Evolutionary conservation across 306 rosid genomes (phyloP), one percentile per base, ranked within the genome.

Genomic region (Gillenia trifoliata): DNA sequence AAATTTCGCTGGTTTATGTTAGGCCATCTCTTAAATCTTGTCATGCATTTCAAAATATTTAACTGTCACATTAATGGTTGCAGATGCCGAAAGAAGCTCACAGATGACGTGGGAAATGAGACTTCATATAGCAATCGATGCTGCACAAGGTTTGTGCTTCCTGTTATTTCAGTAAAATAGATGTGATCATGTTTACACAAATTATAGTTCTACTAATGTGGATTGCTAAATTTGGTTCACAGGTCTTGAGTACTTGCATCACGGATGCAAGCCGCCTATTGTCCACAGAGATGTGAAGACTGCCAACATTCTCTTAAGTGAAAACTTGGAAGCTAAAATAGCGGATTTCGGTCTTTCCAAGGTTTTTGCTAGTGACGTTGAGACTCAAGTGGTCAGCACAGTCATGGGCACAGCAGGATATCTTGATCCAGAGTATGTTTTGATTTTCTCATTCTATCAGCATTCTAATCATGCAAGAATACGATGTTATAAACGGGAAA

Each of bases 321-420:
- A 86, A 77, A 81, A 85, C 11, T 77, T 86, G 22, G 91, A 90
- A 56, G 91, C 93, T 56, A 90, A 88, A 81, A 86, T 90, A 68
- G 93, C 96, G 33, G 96, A 90, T 69, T 90, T 86, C 47, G 96
- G 96, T 71, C 89, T 90, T 49, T 88, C 89, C 36, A 85, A 60
- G 75, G 96, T 76, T 34, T 88, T 83, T n/a, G 26, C 65, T 56
- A 81, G 49, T 33, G 89, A 88, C 1, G 73, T 54, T 55, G 79
- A 29, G 67, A 80, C 75, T 4, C 11, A 60, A 43, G 80, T 60
- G 15, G 82, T 62, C 52, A 45, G 79, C 22, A 23, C 69, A 19
- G 74, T 83, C 56, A 79, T 88, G 91, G 93, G 96, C 25, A 90
- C 96, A 19, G 86, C 82, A 76, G 96, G 96, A 30, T 90, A 88